Evolutionary conservation across 306 rosid species (phyloP).

Genomic region (Comarum palustre): DNA sequence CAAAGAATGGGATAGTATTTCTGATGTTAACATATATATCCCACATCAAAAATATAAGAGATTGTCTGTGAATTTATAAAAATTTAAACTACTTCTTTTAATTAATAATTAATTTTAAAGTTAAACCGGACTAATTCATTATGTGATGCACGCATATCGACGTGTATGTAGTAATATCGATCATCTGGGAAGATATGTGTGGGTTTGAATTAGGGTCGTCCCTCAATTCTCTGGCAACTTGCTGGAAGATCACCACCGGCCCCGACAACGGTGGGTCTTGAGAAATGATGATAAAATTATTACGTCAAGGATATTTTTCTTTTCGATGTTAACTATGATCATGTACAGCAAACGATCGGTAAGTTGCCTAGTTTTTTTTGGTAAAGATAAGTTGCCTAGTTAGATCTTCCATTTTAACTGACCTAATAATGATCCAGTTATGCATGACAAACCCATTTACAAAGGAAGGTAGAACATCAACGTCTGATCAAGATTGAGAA

Average conservation of each 20-base stretch:
- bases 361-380: background rate
- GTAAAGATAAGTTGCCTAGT: background rate
- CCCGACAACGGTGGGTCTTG: conserved; percentile 11
- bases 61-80: too few species aligned
- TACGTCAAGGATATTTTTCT: background rate
- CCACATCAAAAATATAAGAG: too few species aligned
- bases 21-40: too few species aligned
- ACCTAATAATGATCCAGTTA: background rate
- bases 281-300: conserved; percentile 12
- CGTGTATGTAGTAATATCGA: background rate
- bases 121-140: too few species aligned
- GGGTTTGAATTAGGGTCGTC: background rate
- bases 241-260: background rate
- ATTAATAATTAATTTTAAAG: too few species aligned
- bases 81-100: too few species aligned
- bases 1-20: background rate
- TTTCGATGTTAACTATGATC: background rate
- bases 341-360: background rate
- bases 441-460: background rate
- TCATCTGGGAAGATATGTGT: background rate
- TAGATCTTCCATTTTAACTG: background rate
- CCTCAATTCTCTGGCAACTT: conserved; percentile 1
- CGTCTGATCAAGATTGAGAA: background rate
- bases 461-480: background rate
- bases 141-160: background rate